These are phyloP conservation scores for Naegleria fowleri DNA, from an alignment of 208 protist species.

Conservation along the genomic window DNA sequence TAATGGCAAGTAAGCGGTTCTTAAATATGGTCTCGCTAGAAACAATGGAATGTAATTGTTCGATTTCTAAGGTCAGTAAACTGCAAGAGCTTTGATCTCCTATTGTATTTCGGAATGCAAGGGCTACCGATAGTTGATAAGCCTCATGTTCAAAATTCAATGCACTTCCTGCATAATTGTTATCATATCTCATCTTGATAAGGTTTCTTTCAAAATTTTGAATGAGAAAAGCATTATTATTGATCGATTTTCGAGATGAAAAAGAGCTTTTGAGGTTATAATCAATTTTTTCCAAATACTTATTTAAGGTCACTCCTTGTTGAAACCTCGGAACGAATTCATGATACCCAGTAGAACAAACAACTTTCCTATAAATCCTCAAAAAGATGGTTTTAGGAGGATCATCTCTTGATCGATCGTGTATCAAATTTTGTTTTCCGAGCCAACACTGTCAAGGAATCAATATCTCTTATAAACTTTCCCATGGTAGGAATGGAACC, in stretches of 20 bases:
- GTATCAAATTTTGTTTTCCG: background rate
- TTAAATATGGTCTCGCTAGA: background rate
- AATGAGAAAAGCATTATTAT: background rate
- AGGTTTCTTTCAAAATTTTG: background rate
- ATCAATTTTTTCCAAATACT: too few relatives aligned
- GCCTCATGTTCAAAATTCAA: background rate
- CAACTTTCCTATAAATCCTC: background rate
- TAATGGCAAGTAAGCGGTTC: background rate
- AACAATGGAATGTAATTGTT: background rate
- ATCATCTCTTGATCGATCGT: background rate
- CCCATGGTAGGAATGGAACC: background rate
- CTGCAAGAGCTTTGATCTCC: background rate
- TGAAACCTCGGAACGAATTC: background rate
- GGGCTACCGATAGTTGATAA: background rate
- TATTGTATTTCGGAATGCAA: background rate
- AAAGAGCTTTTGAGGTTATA: too few relatives aligned
- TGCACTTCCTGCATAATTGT: background rate
- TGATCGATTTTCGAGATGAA: background rate
- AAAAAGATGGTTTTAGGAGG: background rate
- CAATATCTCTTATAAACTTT: background rate
- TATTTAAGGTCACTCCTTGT: too few relatives aligned
- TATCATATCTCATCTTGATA: background rate
- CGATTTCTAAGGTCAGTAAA: background rate
- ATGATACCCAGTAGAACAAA: background rate
- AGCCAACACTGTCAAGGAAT: background rate